These are phyloP conservation scores for Teunomyces pallodes DNA, from an alignment of 805 yeast genomes.

Conservation along the genomic window DNA sequence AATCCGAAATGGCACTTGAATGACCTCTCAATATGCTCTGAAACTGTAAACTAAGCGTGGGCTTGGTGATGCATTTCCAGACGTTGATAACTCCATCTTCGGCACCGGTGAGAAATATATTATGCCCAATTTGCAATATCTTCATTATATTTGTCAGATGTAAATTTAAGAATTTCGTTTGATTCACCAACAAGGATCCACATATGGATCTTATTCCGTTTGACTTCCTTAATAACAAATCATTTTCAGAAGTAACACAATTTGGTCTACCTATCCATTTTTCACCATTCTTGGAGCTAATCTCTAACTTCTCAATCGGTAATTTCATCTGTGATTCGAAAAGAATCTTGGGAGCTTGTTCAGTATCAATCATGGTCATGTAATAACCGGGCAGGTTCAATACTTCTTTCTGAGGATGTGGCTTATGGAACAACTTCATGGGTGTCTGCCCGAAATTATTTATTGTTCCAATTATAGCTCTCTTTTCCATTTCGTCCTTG, in stretches of 20 bases:
- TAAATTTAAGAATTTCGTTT: conserved; percentile 40
- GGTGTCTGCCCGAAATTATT: conserved; percentile 95
- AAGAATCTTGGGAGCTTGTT: conserved; percentile 35
- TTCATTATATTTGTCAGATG: conserved; percentile 38
- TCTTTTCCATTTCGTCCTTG: conserved; percentile 67
- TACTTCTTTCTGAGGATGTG: conserved; percentile 56
- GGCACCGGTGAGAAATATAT: conserved; percentile 48
- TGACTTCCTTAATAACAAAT: conserved; percentile 33
- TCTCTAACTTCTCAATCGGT: conserved; percentile 46
- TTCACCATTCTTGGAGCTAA: conserved; percentile 30
- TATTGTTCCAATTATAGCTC: conserved; percentile 78
- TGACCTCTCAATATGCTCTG: conserved; percentile 59
- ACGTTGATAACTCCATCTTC: conserved; percentile 59
- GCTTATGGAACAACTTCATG: conserved; percentile 59
- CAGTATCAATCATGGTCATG: conserved; percentile 26
- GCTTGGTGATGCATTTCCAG: conserved; percentile 46
- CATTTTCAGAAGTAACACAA: conserved; percentile 37
- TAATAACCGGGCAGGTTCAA: conserved; percentile 37
- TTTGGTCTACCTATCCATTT: conserved; percentile 54
- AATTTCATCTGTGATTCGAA: conserved; percentile 42
- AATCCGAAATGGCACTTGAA: conserved; percentile 39
- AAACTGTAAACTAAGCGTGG: conserved; percentile 31
- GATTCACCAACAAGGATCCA: conserved; percentile 41
- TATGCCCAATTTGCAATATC: conserved; percentile 41
- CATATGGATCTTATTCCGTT: conserved; percentile 15